phyloP scores from a whole-genome alignment of 768 basidiomycete genomes.

The Mycena floridula region DNA sequence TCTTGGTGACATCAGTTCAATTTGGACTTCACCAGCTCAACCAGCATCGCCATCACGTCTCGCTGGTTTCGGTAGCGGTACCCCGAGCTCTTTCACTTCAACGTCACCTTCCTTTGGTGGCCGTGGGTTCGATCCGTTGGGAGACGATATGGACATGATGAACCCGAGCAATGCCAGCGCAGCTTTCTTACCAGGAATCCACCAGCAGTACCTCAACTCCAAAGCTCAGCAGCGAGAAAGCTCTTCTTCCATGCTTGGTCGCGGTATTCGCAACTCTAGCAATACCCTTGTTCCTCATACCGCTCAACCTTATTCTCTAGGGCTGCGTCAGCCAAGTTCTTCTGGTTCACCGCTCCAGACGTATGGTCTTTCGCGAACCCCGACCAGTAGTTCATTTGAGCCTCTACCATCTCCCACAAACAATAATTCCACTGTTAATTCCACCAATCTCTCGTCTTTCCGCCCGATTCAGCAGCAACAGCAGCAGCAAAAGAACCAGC shows the following conservation, averaged over 20 bases:
- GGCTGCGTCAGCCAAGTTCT: no score
- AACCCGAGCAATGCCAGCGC: constrained; percentile 76
- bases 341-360: no score
- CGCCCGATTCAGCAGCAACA: constrained; percentile 8
- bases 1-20: constrained; percentile 68
- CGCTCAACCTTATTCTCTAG: neutral
- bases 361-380: no score
- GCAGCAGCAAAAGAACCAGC: constrained; percentile 7
- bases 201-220: constrained; percentile 54
- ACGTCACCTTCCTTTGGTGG: constrained; percentile 20
- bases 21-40: constrained; percentile 53
- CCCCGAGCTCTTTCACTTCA: constrained; percentile 42
- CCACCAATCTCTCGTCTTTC: constrained; percentile 7
- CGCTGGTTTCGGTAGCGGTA: constrained; percentile 24
- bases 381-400: no score
- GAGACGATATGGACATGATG: constrained; percentile 34
- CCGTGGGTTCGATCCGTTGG: constrained; percentile 9
- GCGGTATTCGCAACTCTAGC: neutral
- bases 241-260: constrained; percentile 13
- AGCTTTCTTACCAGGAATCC: constrained; percentile 72
- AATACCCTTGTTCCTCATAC: neutral
- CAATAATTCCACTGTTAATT: constrained; percentile 4
- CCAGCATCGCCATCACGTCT: constrained; percentile 23
- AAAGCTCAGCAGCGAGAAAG: constrained; percentile 27
- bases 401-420: no score